Evolutionary conservation across 768 basidiomycete genomes (phyloP), one percentile per base, ranked within the genome.

Genomic region (Podaxis sp.): DNA sequence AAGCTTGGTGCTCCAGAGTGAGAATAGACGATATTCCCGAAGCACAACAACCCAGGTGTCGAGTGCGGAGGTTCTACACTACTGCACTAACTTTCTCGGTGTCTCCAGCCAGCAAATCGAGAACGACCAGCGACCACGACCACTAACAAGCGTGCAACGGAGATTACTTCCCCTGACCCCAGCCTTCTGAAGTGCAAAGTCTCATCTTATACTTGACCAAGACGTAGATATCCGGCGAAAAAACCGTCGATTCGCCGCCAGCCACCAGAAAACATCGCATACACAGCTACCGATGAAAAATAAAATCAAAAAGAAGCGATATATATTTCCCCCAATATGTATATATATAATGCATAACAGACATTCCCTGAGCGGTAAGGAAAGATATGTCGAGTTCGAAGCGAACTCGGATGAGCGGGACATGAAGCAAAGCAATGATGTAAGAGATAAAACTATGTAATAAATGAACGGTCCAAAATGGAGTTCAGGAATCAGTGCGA

Each of bases 101-200:
- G 25, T 14, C 51, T 13, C 59, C n/a, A 28, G 40, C 59, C 51
- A 60, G 59, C 51, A 60, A 60, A 38, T 11, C 53, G 46, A 28
- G 59, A 60, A 37, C 51, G 51, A n/a, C 32, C 47, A 2, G 59
- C 46, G 7, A 57, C 14, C 7, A 51, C 57, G 23, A 37, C 27
- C 25, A 50, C 42, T 35, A 16, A 46, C 13, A n/a, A n/a, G n/a
- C n/a, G n/a, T n/a, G n/a, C n/a, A n/a, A n/a, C n/a, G 35, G 10
- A 53, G 42, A 44, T 44, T 1, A 5, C 18, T 5, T 5, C 42
- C 42, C 16, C 18, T 18, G 1, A 18, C 5, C 16, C n/a, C 6
- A 44, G 42, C 42, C 18, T 44, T 44, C 16, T 6, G n/a, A 7
- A 44, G 4, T 0, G 18, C n/a, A 44, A 44, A 44, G 6, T 16